Conservation (phyloP, 257 asterid genomes). For the Lithospermum erythrorhizon region DNA sequence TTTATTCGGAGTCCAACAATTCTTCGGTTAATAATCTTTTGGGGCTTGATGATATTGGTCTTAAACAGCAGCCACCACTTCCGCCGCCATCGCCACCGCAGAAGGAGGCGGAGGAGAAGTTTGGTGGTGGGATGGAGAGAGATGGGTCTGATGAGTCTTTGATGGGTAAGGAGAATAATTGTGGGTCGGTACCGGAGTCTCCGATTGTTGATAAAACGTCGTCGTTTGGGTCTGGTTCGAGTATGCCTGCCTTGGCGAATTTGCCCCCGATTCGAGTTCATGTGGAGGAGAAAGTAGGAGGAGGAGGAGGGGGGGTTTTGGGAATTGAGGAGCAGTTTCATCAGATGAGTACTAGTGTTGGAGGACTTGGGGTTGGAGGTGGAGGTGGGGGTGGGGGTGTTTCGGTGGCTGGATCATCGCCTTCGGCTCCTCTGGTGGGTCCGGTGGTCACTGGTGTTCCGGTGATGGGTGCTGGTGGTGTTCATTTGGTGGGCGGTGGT, state of each 20-base stretch:
- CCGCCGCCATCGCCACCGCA: too few relatives aligned
- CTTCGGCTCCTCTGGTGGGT: constrained; percentile 11
- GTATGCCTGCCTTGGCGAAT: constrained; percentile 61
- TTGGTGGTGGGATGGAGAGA: constrained; percentile 23
- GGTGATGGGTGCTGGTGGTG: constrained; percentile 18
- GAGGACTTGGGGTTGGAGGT: constrained; percentile 26
- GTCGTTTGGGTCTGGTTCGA: constrained; percentile 79
- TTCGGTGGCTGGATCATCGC: constrained; percentile 2
- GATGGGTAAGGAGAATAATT: constrained; percentile 9
- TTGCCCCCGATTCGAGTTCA: constrained; percentile 71
- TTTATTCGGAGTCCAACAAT: constrained; percentile 39
- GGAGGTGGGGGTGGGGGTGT: too few relatives aligned
- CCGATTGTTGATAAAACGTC: constrained; percentile 71
- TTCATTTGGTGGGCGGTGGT: too few relatives aligned
- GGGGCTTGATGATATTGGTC: constrained; percentile 54
- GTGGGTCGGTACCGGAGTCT: constrained; percentile 65
- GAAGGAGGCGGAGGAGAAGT: constrained; percentile 11
- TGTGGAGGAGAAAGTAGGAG: constrained; percentile 43
- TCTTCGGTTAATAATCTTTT: constrained; percentile 68
- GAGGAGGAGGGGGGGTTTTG: constrained; percentile 21
- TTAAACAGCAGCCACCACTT: constrained; percentile 19
- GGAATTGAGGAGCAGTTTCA: constrained; percentile 78
- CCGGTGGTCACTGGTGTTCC: constrained; percentile 33
- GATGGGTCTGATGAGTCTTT: too few relatives aligned
- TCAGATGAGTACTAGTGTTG: constrained; percentile 36